Evolutionary conservation across 225 moss, liverwort and hornwort genomes (phyloP), one percentile per base, ranked within the genome.

Genomic region (Physcomitrium patens): DNA sequence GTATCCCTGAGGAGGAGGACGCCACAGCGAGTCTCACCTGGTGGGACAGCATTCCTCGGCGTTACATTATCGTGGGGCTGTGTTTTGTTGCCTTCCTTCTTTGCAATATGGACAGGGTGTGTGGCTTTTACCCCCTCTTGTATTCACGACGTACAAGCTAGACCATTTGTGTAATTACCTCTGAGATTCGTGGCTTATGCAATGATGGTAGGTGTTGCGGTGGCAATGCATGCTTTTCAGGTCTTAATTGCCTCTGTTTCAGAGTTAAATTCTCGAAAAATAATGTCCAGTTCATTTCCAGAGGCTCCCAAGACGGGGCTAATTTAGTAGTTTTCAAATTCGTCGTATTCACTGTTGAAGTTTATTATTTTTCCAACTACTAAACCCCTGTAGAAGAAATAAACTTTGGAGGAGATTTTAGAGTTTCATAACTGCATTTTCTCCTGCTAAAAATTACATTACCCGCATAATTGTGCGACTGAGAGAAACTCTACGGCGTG

Each of bases 21-120:
- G 18, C 70, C 10, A 70, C 71, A 15, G 27, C 47, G 10, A 48
- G 57, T 17, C 44, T 78, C 18, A 52, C 79, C 41, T 86, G 89
- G 89, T 83, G 79, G 78, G 65, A 78, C 43, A 22, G 65, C 11
- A 48, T 99, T 49, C 93, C 99, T 47, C 95, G 95, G 77, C 95
- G 99, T 16, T 95, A 91, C 80, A 75, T 80, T 7, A 91, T 99
- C 66, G 94, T 99, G 42, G 80, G 74, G 20, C 90, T 99, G 41
- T 99, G 99, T 61, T 99, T 99, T 61, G 51, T 91, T 53, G 93
- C 99, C 26, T 99, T 99, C 72, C 89, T 99, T 68, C 99, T 99
- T 60, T 99, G 99, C 87, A 99, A 99, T 72, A 99, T 99, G 99
- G 99, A 99, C 85, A 86, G 99, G 76, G 93, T 93, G 57, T 75